phyloP scores from a whole-genome alignment of 139 green algal species.

The Limnomonas spitsbergensis region DNA sequence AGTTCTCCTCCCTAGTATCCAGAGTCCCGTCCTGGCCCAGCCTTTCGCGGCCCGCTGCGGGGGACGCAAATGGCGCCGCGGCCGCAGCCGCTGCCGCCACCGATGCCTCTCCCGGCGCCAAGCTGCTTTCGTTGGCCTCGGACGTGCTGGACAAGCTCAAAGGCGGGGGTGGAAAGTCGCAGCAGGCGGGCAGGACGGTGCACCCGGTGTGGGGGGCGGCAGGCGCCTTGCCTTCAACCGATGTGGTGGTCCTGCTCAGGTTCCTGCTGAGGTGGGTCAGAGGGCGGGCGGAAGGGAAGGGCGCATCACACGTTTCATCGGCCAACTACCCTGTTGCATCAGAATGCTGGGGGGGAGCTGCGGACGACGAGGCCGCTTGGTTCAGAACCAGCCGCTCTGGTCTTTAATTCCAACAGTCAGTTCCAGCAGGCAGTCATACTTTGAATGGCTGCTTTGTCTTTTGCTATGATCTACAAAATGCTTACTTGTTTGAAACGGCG shows the following conservation, averaged over 20 bases:
- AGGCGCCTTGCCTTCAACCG: neutral
- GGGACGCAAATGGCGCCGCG: neutral
- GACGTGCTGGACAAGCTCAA: neutral
- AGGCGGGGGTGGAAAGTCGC: neutral
- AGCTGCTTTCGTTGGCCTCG: neutral
- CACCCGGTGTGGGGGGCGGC: conserved; percentile 13
- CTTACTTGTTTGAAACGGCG: no score
- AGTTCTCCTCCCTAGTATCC: neutral
- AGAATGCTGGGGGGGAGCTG: neutral
- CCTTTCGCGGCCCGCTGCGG: neutral
- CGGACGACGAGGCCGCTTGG: neutral
- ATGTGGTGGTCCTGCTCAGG: conserved; percentile 6
- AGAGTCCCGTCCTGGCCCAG: neutral
- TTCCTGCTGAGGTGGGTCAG: conserved; percentile 10
- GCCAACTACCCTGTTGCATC: neutral
- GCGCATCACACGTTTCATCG: no score
- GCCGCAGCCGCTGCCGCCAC: neutral
- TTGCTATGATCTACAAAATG: no score
- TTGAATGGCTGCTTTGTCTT: no score
- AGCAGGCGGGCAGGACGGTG: no score
- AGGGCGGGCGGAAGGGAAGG: no score
- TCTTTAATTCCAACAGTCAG: neutral
- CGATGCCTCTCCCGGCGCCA: neutral
- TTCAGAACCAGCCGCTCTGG: neutral
- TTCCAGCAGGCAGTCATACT: no score